Evolutionary conservation across 192 early-diverging fungal species (phyloP).

Genomic region (Linnemannia schmuckeri): DNA sequence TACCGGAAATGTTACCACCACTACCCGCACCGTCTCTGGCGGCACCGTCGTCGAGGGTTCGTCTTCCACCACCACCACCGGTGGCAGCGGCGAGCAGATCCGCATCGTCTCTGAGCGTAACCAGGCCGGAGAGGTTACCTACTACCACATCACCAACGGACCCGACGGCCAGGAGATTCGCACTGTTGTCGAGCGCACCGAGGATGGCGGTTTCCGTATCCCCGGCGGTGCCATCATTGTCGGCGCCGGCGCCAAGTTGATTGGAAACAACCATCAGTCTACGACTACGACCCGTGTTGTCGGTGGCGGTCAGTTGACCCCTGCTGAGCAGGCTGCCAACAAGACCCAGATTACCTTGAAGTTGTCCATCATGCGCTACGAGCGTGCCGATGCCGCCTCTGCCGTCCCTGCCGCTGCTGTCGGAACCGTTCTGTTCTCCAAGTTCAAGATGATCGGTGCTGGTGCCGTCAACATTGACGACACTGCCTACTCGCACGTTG

Average conservation of each 20-base stretch:
- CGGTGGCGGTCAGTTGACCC: constrained; percentile 40
- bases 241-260: constrained; percentile 46
- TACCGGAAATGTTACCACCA: constrained; percentile 54
- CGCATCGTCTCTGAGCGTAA: constrained; percentile 49
- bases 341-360: constrained; percentile 56
- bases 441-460: constrained; percentile 53
- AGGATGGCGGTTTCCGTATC: constrained; percentile 54
- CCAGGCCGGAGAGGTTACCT: constrained; percentile 32
- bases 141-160: constrained; percentile 49
- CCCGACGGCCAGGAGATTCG: constrained; percentile 50
- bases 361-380: constrained; percentile 57
- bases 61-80: constrained; percentile 8
- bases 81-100: constrained; percentile 17
- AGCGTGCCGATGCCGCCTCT: constrained; percentile 48
- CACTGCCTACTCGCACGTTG: constrained; percentile 47
- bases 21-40: constrained; percentile 38
- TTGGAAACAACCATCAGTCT: constrained; percentile 54
- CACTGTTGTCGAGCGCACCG: constrained; percentile 53
- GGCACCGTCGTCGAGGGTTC: constrained; percentile 16
- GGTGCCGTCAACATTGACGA: constrained; percentile 52
- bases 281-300: constrained; percentile 54
- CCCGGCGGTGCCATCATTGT: constrained; percentile 49
- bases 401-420: constrained; percentile 44
- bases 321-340: constrained; percentile 55
- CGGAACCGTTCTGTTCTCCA: constrained; percentile 52